Percentiles rank a stretch among this genome's conserved stretches.
Evolutionary conservation across 768 basidiomycete genomes (phyloP).

Genomic region (Pleurotus giganteus): DNA sequence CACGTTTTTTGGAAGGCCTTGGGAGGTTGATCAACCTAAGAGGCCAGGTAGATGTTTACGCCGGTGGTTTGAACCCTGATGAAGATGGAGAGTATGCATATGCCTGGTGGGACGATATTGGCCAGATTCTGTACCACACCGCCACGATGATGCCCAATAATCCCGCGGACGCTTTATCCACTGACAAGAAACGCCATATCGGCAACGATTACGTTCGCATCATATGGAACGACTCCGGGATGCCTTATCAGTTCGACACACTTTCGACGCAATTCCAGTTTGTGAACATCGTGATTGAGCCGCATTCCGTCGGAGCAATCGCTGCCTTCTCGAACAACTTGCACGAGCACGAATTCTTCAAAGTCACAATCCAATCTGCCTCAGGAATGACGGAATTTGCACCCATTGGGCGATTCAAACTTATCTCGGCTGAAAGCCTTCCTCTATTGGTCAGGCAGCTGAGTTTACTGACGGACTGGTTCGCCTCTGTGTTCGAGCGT

Average conservation of each 20-base stretch:
- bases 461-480: constrained; percentile 85
- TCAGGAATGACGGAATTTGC: constrained; percentile 92
- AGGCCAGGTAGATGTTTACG: constrained; percentile 89
- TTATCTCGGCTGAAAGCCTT: constrained; percentile 85
- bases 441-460: constrained; percentile 89
- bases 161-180: constrained; percentile 62
- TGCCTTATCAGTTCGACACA: constrained; percentile 87
- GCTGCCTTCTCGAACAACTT: constrained; percentile 81
- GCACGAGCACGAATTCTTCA: constrained; percentile 95
- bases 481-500: constrained; percentile 77
- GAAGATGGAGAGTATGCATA: constrained; percentile 97
- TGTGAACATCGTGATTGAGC: constrained; percentile 95
- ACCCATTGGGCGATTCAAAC: constrained; percentile 90
- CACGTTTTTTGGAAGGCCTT: constrained; percentile 87
- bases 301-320: constrained; percentile 81
- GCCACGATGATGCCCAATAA: constrained; percentile 96
- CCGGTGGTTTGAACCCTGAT: constrained; percentile 87
- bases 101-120: constrained; percentile 99
- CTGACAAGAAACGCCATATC: constrained; percentile 91
- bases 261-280: constrained; percentile 93
- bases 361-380: constrained; percentile 86
- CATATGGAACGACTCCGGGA: constrained; percentile 97
- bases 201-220: constrained; percentile 97
- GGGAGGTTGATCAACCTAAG: constrained; percentile 86
- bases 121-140: constrained; percentile 92